Evolutionary conservation across 768 basidiomycete genomes (phyloP), one percentile per base, ranked within the genome.

Genomic region (Trametes coccinea): DNA sequence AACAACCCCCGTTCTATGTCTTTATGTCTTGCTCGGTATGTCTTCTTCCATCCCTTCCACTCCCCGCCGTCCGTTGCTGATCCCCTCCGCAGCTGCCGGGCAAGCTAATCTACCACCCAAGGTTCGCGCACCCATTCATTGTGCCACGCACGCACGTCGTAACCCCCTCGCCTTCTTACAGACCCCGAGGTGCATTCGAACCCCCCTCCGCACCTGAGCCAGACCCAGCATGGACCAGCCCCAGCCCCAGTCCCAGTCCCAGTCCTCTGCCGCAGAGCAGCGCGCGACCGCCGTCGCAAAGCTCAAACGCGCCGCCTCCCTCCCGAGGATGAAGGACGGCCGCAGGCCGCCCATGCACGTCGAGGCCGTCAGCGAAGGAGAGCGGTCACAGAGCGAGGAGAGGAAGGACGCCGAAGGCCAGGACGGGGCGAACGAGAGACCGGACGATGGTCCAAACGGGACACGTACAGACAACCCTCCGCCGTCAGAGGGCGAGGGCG

Each of bases 271-370:
- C 75, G 84, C 84, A 30, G 90, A 95, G 73, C 89, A 94, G 74
- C 87, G 95, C 62, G 91, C 92, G 71, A 84, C 85, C 56, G 91
- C 93, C 10, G 89, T 96, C 49, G 92, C 92, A 47, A 94, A 88
- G 77, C 84, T 97, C 65, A 94, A 90, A 76, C 87, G 95, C 67
- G 94, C 95, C 45, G 92, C 93, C 56, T 95, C 93, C 14, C 75
- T 96, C 31, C 95, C 94, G 40, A 82, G 94, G 63, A 92, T 92
- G 87, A 93, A 93, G 73, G 90, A 93, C 73, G 93, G 93, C 7
- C 78, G 93, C 57, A 80, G 94, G 45, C 93, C 93, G 0, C 91
- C 88, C 50, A 92, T 92, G 90, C 91, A 90, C 69, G 79, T 84
- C 66, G 90, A 91, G 66, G 88, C 85, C 17, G 84, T 92, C 53